Conservation (phyloP, 192 early-diverging fungal genomes). For the Pecoramyces ruminantium region DNA sequence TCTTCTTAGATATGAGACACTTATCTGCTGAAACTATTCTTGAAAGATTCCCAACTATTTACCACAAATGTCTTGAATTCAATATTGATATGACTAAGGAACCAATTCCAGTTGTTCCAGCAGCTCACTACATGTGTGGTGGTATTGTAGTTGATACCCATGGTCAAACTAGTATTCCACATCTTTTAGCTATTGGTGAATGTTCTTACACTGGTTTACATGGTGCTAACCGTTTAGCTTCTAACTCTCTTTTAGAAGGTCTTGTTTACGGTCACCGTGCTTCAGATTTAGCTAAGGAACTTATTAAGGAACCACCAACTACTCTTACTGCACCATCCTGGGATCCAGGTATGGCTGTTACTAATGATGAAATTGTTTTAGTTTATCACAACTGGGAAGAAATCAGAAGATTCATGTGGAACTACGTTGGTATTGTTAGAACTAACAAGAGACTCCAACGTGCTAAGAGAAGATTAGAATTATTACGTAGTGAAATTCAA, state of each 20-base stretch:
- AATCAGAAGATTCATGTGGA: not conserved
- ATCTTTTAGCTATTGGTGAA: not conserved
- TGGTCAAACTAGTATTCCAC: not conserved
- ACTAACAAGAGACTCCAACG: not conserved
- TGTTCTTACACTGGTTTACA: not conserved
- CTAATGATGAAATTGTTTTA: not conserved
- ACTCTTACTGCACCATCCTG: not conserved
- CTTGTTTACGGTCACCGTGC: not conserved
- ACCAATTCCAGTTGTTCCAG: constrained; percentile 55
- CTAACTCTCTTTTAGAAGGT: not conserved
- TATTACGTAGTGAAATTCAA: not conserved
- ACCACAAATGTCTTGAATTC: not conserved
- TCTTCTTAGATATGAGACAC: not conserved
- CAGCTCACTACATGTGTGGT: not conserved
- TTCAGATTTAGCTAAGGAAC: not conserved
- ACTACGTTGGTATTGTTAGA: not conserved
- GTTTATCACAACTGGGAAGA: not conserved
- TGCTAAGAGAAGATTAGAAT: not conserved
- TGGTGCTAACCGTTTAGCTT: not conserved
- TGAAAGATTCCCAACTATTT: not conserved
- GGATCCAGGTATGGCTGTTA: not conserved
- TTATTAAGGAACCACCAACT: not conserved
- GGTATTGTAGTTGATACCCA: not conserved
- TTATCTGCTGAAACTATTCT: not conserved
- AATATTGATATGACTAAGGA: constrained; percentile 93